These are phyloP conservation scores for Rhamnella rubrinervis DNA, from an alignment of 331 rosid genomes.

Conservation along the genomic window DNA sequence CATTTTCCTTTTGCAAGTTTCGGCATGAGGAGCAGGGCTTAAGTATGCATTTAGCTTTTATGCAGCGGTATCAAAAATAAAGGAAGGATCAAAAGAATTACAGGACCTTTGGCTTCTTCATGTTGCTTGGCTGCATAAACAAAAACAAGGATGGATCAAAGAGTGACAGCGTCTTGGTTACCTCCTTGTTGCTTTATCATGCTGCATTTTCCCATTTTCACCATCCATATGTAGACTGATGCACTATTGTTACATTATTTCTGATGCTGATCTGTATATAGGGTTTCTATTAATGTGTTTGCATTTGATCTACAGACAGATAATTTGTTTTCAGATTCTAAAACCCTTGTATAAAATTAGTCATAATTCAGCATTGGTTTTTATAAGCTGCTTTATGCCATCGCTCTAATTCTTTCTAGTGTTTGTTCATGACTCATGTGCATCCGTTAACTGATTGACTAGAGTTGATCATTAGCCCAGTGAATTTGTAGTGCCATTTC, in stretches of 20 bases:
- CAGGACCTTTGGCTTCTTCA: constrained; percentile 21
- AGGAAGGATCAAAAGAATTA: constrained; percentile 10
- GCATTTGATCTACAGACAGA: constrained; percentile 28
- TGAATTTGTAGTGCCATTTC: too few relatives aligned
- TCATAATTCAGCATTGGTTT: constrained; percentile 18
- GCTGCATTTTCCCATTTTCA: constrained; percentile 20
- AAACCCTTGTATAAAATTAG: constrained; percentile 27
- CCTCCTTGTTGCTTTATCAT: constrained; percentile 14
- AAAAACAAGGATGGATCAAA: constrained; percentile 17
- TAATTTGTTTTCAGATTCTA: constrained; percentile 24
- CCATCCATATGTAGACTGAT: constrained; percentile 25
- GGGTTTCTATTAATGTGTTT: constrained; percentile 28
- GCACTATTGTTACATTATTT: constrained; percentile 24
- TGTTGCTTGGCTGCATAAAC: constrained; percentile 11
- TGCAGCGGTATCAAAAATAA: constrained; percentile 10
- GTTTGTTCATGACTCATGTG: not conserved
- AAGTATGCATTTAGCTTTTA: constrained; percentile 14
- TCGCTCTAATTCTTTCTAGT: constrained; percentile 3
- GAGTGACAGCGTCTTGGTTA: constrained; percentile 14
- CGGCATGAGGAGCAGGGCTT: constrained; percentile 47
- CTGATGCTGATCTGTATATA: constrained; percentile 49
- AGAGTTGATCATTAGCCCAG: too few relatives aligned
- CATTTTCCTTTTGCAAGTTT: constrained; percentile 40
- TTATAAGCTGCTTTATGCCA: not conserved
- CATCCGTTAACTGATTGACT: not conserved